These are phyloP conservation scores for Diacronema lutheri DNA, from an alignment of 78 protist species.

Conservation along the genomic window DNA sequence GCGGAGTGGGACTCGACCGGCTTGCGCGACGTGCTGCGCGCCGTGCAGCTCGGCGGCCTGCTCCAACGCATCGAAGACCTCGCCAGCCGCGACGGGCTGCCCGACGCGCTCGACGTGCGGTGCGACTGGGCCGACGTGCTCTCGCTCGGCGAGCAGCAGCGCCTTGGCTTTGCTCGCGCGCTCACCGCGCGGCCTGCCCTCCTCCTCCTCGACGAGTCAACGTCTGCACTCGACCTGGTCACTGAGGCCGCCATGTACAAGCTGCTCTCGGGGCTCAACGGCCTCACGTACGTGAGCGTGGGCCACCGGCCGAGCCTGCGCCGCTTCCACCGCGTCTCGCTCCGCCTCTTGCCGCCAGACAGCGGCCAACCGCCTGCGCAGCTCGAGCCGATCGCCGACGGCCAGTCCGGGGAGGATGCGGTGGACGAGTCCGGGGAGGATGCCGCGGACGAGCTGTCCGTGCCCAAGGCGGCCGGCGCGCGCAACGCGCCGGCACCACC, in stretches of 20 bases:
- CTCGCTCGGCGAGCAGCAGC: constrained; percentile 51
- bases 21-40: not conserved
- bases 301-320: constrained; percentile 12
- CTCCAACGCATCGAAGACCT: not conserved
- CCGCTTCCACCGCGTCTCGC: constrained; percentile 3
- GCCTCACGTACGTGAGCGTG: constrained; percentile 4
- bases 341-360: too few species aligned
- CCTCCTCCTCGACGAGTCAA: constrained; percentile 51
- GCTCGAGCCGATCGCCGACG: too few species aligned
- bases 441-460: too few species aligned
- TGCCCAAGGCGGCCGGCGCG: too few species aligned
- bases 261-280: not conserved
- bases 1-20: not conserved
- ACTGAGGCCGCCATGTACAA: constrained; percentile 40
- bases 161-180: constrained; percentile 48
- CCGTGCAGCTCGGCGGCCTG: not conserved
- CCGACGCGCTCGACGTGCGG: too few species aligned
- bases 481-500: too few species aligned
- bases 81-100: not conserved
- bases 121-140: constrained; percentile 37
- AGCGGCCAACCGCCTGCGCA: too few species aligned
- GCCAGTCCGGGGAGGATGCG: too few species aligned
- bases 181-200: not conserved
- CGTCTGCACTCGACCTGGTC: constrained; percentile 41
- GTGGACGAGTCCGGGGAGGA: too few species aligned